These are phyloP conservation scores for Incumbomyces delicatus DNA, from an alignment of 2,329 filamentous ascomycete genomes.

Conservation along the genomic window DNA sequence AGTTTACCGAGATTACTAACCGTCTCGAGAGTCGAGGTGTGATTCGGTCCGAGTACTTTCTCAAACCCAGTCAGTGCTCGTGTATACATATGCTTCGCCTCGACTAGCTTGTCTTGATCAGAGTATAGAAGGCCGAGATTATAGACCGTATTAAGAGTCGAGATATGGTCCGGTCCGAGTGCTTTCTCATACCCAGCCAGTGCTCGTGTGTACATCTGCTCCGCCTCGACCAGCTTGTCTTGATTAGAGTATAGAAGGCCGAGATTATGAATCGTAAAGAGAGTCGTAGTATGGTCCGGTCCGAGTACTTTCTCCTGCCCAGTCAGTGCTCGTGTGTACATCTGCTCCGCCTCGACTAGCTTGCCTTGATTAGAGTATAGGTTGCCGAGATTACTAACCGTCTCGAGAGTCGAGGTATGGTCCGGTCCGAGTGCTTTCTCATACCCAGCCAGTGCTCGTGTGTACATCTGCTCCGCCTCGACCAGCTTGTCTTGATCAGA, in stretches of 20 bases:
- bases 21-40: slow-evolving; percentile 20
- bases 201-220: no score
- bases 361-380: slow-evolving; percentile 19
- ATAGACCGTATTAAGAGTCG: no score
- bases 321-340: slow-evolving; percentile 19
- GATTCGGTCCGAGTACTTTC: slow-evolving; percentile 17
- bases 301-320: slow-evolving; percentile 16
- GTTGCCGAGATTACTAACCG: slow-evolving; percentile 12
- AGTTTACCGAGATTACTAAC: slow-evolving; percentile 21
- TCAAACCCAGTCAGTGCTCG: slow-evolving; percentile 20
- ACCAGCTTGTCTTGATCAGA: no score
- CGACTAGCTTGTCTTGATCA: slow-evolving; percentile 20
- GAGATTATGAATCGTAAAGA: slow-evolving; percentile 16
- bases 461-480: no score
- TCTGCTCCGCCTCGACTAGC: slow-evolving; percentile 20
- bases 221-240: no score
- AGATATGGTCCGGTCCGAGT: no score
- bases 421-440: slow-evolving; percentile 11
- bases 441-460: no score
- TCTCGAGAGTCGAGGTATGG: slow-evolving; percentile 17
- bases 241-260: no score
- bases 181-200: no score
- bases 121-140: no score
- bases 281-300: slow-evolving; percentile 17
- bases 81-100: slow-evolving; percentile 21